Evolutionary conservation across 2,329 filamentous ascomycete genomes (phyloP).

Genomic region (Aureobasidium mangrovei): DNA sequence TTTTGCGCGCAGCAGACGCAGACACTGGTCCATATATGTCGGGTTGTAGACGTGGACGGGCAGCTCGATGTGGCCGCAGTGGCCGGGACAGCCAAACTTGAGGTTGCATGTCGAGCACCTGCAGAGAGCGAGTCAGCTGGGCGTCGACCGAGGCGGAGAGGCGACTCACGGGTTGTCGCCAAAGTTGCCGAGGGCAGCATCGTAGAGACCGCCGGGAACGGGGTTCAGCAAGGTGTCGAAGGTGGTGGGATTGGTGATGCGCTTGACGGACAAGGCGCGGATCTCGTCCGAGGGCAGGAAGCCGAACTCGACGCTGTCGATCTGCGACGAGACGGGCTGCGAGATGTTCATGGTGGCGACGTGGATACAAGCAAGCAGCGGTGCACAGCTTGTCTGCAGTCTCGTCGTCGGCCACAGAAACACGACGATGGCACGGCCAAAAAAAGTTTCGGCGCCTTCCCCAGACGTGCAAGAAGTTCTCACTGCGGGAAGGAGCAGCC

Average conservation of each 20-base stretch:
- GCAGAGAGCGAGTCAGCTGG: slow-evolving; percentile 13
- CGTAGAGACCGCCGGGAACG: slow-evolving; percentile 83
- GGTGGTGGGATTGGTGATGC: slow-evolving; percentile 87
- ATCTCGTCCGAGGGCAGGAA: slow-evolving; percentile 79
- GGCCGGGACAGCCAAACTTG: slow-evolving; percentile 77
- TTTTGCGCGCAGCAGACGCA: slow-evolving; percentile 74
- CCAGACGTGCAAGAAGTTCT: not conserved
- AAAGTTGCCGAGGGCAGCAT: slow-evolving; percentile 83
- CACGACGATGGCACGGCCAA: slow-evolving; percentile 2
- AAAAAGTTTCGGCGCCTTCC: slow-evolving; percentile 8
- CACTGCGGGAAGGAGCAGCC: slow-evolving; percentile 7
- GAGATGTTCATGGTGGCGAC: slow-evolving; percentile 35
- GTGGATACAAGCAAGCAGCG: slow-evolving; percentile 13
- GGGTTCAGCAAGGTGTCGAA: slow-evolving; percentile 88
- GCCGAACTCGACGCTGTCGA: slow-evolving; percentile 82
- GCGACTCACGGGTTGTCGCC: slow-evolving; percentile 65
- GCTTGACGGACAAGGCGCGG: slow-evolving; percentile 80
- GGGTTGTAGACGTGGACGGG: slow-evolving; percentile 91
- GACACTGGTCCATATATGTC: slow-evolving; percentile 88
- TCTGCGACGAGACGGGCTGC: slow-evolving; percentile 72
- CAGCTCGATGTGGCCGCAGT: slow-evolving; percentile 90
- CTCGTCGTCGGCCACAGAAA: slow-evolving; percentile 6
- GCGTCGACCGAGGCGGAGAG: slow-evolving; percentile 12
- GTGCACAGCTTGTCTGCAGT: slow-evolving; percentile 14
- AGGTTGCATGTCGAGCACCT: slow-evolving; percentile 92